Evolutionary conservation across 2,329 filamentous ascomycete genomes (phyloP).

Genomic region (Waltergamsia citrina): DNA sequence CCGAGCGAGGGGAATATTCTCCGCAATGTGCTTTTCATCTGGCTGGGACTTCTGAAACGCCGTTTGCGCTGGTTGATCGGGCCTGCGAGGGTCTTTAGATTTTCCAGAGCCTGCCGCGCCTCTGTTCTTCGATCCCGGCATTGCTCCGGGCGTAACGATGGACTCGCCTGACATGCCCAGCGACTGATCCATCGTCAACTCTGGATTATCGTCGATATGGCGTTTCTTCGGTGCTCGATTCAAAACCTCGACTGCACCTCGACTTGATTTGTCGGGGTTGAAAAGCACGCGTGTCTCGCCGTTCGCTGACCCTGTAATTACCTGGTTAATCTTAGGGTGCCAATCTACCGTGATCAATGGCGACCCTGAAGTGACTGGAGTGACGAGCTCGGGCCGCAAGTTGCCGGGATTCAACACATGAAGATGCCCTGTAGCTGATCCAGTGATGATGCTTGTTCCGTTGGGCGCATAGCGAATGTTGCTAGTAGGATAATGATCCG

Average conservation of each 20-base stretch:
- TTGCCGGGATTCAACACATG: constrained; percentile 93
- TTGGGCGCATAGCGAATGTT: constrained; percentile 88
- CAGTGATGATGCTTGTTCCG: constrained; percentile 77
- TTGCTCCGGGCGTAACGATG: constrained; percentile 61
- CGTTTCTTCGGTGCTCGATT: constrained; percentile 88
- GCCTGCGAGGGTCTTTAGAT: constrained; percentile 68
- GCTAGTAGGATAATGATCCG: constrained; percentile 70
- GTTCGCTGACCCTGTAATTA: constrained; percentile 87
- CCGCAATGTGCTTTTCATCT: constrained; percentile 79
- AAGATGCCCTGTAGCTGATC: constrained; percentile 75
- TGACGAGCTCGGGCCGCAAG: constrained; percentile 72
- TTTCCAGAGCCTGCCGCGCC: constrained; percentile 72
- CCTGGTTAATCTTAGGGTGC: constrained; percentile 94
- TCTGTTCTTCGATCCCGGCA: constrained; percentile 40
- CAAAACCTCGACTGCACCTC: constrained; percentile 82
- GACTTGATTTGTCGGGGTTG: constrained; percentile 71
- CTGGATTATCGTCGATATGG: constrained; percentile 88
- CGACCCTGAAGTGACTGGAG: constrained; percentile 77
- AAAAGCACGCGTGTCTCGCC: constrained; percentile 85
- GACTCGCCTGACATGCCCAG: constrained; percentile 76
- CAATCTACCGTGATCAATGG: constrained; percentile 79
- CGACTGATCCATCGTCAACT: constrained; percentile 74
- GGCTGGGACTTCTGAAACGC: constrained; percentile 88
- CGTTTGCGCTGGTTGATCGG: constrained; percentile 75
- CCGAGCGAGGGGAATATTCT: constrained; percentile 78